Evolutionary conservation across 805 yeast genomes (phyloP).

Genomic region (Scheffersomyces spartinae): DNA sequence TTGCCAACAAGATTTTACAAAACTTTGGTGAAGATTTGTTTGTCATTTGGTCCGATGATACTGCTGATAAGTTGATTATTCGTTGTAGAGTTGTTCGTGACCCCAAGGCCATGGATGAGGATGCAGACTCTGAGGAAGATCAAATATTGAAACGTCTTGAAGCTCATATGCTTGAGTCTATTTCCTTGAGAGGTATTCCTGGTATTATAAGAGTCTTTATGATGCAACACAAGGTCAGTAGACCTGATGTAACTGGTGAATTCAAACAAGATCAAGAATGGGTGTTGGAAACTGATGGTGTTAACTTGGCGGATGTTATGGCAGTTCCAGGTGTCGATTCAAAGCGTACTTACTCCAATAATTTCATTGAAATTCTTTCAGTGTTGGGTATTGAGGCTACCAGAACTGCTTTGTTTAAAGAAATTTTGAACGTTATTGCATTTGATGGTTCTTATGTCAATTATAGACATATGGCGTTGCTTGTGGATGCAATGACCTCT

Average conservation of each 20-base stretch:
- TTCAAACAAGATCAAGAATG: slow-evolving; percentile 86
- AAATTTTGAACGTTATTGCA: slow-evolving; percentile 93
- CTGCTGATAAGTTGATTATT: slow-evolving; percentile 89
- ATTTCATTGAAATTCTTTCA: slow-evolving; percentile 88
- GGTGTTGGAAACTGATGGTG: slow-evolving; percentile 99
- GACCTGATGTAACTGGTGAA: slow-evolving; percentile 76
- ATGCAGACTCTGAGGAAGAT: slow-evolving; percentile 93
- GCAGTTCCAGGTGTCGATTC: slow-evolving; percentile 92
- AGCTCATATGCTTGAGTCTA: slow-evolving; percentile 90
- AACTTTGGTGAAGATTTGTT: slow-evolving; percentile 91
- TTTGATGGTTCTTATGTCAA: slow-evolving; percentile 99
- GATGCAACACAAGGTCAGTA: slow-evolving; percentile 72
- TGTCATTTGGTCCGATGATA: slow-evolving; percentile 98
- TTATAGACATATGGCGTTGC: slow-evolving; percentile 94
- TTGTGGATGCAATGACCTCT: slow-evolving; percentile 97
- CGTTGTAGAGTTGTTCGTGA: slow-evolving; percentile 98
- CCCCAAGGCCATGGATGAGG: slow-evolving; percentile 87
- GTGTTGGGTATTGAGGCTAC: slow-evolving; percentile 99
- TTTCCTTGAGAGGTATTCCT: slow-evolving; percentile 90
- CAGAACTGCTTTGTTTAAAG: slow-evolving; percentile 85
- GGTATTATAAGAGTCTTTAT: slow-evolving; percentile 85
- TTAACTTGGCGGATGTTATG: slow-evolving; percentile 89
- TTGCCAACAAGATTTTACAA: slow-evolving; percentile 88
- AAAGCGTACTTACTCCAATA: slow-evolving; percentile 83
- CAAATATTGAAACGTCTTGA: slow-evolving; percentile 91